Evolutionary conservation across 352 stramenopile species (phyloP), one percentile per base, ranked within the genome.

Genomic region (Pythium myriotylum): DNA sequence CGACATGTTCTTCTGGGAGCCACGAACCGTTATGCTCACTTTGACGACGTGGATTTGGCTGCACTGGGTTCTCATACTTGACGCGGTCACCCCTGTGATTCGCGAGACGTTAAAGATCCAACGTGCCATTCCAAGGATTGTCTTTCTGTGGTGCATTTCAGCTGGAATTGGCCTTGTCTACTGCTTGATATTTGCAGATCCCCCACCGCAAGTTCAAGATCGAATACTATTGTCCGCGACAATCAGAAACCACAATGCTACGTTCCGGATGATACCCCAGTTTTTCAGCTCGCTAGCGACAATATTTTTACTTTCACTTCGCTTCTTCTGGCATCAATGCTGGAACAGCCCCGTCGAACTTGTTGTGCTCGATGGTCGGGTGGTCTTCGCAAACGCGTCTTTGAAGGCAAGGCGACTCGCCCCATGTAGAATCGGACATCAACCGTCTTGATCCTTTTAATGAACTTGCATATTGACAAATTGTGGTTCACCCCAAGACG

Each of bases 281-380:
- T 67, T 67, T 20, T 59, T 45, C 50, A 67, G 41, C 51, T 27
- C n/a, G 6, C 35, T 61, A 1, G 42, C 41, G 13, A 51, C 43
- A 2, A 13, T 51, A 1, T 61, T 56, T 0, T n/a, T n/a, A 5
- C 47, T 32, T 20, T 41, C 29, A 2, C 19, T 56, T 24, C 59
- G 59, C 3, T 37, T 61, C 26, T 45, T 20, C 7, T 67, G 46
- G 43, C 42, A 51, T 9, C 50, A 41, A 20, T 55, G 51, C 24
- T 6, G 17, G 2, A 19, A 19, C 14, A 12, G 9, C 1, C 5
- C 48, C 1, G 14, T 19, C 16, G 50, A 57, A 2, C 50, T 67
- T n/a, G 46, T 67, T 2, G 27, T 64, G 17, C 17, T 64, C 4
- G 56, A 56, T 23, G 45, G 56, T 9, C 33, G 32, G 6, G 46